Evolutionary conservation across 202 grass and related monocot genomes (phyloP).

Genomic region (Musa balbisiana): DNA sequence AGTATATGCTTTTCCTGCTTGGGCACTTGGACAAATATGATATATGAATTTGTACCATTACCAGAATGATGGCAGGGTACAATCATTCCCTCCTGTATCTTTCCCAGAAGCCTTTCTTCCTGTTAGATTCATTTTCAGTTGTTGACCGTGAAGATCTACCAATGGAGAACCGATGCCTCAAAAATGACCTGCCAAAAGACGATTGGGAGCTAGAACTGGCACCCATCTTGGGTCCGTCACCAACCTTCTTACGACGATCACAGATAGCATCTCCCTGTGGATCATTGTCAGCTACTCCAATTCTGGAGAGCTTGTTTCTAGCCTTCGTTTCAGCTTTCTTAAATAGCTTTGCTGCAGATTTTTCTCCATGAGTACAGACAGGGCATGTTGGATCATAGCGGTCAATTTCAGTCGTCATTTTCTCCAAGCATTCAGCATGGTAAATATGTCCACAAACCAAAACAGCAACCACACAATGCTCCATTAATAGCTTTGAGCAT

Average conservation of each 20-base stretch:
- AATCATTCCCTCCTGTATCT: constrained; percentile 43
- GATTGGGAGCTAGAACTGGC: constrained; percentile 66
- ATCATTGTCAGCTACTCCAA: constrained; percentile 35
- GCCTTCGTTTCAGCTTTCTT: constrained; percentile 58
- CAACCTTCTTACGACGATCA: constrained; percentile 32
- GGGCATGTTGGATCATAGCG: constrained; percentile 86
- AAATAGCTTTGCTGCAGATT: constrained; percentile 69
- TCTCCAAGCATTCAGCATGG: constrained; percentile 89
- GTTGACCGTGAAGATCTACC: constrained; percentile 29
- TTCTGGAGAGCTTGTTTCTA: constrained; percentile 39
- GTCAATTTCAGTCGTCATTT: constrained; percentile 63
- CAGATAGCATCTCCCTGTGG: constrained; percentile 12
- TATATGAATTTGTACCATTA: constrained; percentile 29
- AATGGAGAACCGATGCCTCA: constrained; percentile 63
- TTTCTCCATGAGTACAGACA: constrained; percentile 59
- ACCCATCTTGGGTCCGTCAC: constrained; percentile 30
- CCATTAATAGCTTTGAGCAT: constrained; percentile 64
- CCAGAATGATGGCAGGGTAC: constrained; percentile 31
- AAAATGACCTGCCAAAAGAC: constrained; percentile 46
- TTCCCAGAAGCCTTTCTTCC: constrained; percentile 81
- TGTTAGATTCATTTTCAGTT: constrained; percentile 49
- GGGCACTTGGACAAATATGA: too few relatives aligned
- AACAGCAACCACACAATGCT: constrained; percentile 63
- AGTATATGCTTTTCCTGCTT: too few relatives aligned
- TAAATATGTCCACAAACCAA: constrained; percentile 80